phyloP scores from a whole-genome alignment of 2,329 filamentous ascomycete species.

The Aspergillus luchuensis region DNA sequence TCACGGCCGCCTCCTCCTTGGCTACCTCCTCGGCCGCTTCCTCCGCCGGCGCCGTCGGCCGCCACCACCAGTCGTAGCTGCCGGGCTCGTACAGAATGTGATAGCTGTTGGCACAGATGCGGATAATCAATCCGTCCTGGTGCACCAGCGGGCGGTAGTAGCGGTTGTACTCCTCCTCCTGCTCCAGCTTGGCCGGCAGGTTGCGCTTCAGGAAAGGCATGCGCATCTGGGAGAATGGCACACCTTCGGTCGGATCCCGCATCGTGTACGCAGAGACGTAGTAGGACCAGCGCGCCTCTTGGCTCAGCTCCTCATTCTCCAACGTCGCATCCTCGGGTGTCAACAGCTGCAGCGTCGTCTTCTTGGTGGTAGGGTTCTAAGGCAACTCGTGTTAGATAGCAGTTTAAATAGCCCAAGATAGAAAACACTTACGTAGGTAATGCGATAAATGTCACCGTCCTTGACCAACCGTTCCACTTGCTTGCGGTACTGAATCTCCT shows the following conservation, averaged over 20 bases:
- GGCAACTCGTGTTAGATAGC: constrained; percentile 28
- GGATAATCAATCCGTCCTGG: constrained; percentile 68
- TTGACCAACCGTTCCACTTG: constrained; percentile 91
- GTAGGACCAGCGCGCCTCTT: constrained; percentile 78
- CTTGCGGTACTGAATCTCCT: constrained; percentile 86
- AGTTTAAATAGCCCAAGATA: not conserved
- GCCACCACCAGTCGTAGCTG: constrained; percentile 72
- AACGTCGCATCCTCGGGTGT: constrained; percentile 80
- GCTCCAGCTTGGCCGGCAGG: constrained; percentile 62
- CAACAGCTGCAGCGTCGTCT: constrained; percentile 77
- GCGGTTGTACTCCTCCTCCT: constrained; percentile 64
- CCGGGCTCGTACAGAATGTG: constrained; percentile 75
- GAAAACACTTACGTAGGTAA: constrained; percentile 75
- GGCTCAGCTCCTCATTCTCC: constrained; percentile 69
- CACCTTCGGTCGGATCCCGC: constrained; percentile 82
- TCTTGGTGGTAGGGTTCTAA: constrained; percentile 66
- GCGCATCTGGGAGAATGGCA: constrained; percentile 65
- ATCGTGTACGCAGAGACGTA: constrained; percentile 92
- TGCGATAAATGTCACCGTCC: constrained; percentile 86
- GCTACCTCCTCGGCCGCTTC: constrained; percentile 36
- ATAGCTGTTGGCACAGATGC: constrained; percentile 75
- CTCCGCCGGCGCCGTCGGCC: constrained; percentile 33
- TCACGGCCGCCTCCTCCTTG: constrained; percentile 39
- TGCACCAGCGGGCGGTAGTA: constrained; percentile 57
- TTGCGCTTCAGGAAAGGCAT: constrained; percentile 73